These are phyloP conservation scores for Globisporangium parvum DNA, from an alignment of 352 stramenopile species.

Conservation along the genomic window DNA sequence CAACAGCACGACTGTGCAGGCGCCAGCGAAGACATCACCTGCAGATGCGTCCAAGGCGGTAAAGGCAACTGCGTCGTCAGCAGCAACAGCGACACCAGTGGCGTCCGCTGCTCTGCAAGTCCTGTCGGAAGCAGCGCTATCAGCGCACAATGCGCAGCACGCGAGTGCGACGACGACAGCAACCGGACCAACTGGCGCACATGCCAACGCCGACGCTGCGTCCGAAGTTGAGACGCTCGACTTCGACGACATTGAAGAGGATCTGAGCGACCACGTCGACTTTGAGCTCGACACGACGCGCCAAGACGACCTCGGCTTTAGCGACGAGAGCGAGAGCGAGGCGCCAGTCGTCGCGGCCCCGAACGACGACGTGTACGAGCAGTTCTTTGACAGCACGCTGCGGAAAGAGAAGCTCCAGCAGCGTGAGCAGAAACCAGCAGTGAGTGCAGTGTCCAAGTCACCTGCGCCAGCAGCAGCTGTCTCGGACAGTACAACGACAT, in stretches of 20 bases:
- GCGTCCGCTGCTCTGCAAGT: background rate
- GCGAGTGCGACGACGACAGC: background rate
- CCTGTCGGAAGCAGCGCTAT: conserved; percentile 2
- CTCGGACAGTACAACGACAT: background rate
- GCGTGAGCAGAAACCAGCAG: conserved; percentile 1
- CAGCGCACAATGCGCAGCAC: conserved; percentile 1
- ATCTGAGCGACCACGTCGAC: background rate
- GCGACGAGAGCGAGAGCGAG: conserved; percentile 13
- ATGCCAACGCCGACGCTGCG: conserved; percentile 1
- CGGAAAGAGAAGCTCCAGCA: conserved; percentile 12
- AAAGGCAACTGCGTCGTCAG: background rate
- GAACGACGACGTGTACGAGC: conserved; percentile 13
- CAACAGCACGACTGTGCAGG: background rate
- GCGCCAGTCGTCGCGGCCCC: background rate
- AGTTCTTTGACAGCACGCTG: conserved; percentile 13
- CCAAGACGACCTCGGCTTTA: conserved; percentile 13
- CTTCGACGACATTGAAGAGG: conserved; percentile 8
- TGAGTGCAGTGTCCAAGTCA: background rate
- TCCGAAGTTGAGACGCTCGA: conserved; percentile 13
- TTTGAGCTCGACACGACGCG: conserved; percentile 4
- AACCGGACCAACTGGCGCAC: background rate
- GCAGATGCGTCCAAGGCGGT: background rate
- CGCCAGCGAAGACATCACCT: background rate
- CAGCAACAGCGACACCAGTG: background rate
- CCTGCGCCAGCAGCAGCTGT: background rate